Evolutionary conservation across 306 rosid species (phyloP), one percentile per base, ranked within the genome.

Genomic region (Datisca glomerata): DNA sequence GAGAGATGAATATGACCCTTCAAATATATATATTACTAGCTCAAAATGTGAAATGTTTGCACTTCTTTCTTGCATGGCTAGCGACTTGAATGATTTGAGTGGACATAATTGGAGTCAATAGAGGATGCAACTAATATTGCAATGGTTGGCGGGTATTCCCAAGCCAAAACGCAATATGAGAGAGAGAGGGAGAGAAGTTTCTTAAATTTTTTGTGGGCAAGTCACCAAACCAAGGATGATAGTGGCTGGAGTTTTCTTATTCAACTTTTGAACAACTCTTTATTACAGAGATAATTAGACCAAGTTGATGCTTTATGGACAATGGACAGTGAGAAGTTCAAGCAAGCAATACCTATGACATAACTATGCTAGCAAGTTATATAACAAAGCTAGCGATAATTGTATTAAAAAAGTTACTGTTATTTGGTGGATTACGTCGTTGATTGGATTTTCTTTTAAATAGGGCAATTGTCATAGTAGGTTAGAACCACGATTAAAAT

Each of bases 111-210:
- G 49, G 28, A 67, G 98, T 89, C 98, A 84, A 89, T 12, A 62
- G 80, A 54, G 53, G 98, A 63, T 84, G 78, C 93, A 89, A 80
- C 98, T 66, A 89, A 73, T 22, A 57, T 72, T 14, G 55, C 56
- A 49, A 55, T 24, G 81, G 80, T 80, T 68, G 95, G 79, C 77
- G 79, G 72, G 85, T 50, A 50, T 57, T 69, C 67, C 63, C 15
- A 38, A 55, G 52, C 73, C 42, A 53, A 36, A 67, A 56, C 13
- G 38, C 27, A 38, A 21, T 19, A 3, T 24, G 8, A 46, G 8
- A 47, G 46, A 53, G 29, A 35, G 18, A 2, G 12, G 11, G 29
- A 47, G 37, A 23, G 13, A 49, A 9, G 45, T 22, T 43, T 39
- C 41, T 7, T 20, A 28, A 37, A 33, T 24, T 48, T 24, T 46